Base-by-base conservation (phyloP, 371 early-diverging fungal species). In the Catenaria anguillulae region DNA sequence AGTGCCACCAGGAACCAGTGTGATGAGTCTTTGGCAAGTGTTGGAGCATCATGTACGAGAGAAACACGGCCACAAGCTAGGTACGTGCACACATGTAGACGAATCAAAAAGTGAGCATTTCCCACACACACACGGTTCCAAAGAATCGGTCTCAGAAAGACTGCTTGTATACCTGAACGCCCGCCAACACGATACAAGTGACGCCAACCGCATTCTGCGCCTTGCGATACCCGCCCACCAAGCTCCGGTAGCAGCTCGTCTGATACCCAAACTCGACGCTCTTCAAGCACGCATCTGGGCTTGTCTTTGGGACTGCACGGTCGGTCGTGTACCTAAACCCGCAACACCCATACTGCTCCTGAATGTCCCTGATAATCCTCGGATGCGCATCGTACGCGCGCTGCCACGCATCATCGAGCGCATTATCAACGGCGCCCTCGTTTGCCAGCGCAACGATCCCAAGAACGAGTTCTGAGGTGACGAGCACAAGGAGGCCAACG, bases 271-370 rank as follows among this genome's bases (percentile, higher is more conserved):
- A 58, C 58, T 58, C 58, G 42, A 58, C 36, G 15, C 17, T 15
- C 43, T 36, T 31, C 6, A 42, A 24, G 42, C 58, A 58, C 36
- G 36, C 35, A 23, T 67, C 40, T 4, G 62, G 55, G 31, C 64
- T 64, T 19, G 33, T 35, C 23, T 64, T 61, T 31, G 68, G 70
- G 40, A 70, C 67, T 0, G 77, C 74, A 60, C 74, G 68, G 50
- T 75, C 73, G 21, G 58, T 55, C 0, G 61, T 36, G 46, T 61
- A 66, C 40, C 56, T 37, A 33, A 75, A 71, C 19, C 77, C 77
- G 48, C 75, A 74, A 63, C 75, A 76, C 13, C 70, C 70, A 61
- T 65, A 72, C 33, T 63, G 55, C 29, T 68, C 68, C 63, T 76
- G 70, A 13, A 72, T n/a, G 54, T 68, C 65, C 60, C 66, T 65